Evolutionary conservation across 192 early-diverging fungal species (phyloP), one percentile per base, ranked within the genome.

Genomic region (Coemansia sp.): DNA sequence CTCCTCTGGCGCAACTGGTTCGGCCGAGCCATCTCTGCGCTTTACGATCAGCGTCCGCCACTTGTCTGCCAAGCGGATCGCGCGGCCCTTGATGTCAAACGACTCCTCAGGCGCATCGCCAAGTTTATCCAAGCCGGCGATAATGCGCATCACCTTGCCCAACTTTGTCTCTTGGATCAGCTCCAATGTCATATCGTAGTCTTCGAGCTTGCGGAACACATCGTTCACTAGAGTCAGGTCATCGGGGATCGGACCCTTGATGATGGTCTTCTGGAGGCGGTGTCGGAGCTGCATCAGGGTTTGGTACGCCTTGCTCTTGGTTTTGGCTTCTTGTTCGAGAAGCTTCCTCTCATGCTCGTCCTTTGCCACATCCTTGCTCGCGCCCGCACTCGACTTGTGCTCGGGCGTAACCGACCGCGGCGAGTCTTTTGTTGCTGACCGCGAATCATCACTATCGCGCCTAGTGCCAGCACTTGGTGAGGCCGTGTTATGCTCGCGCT

Each of bases 141-240:
- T 79, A 45, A 78, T 73, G 53, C 75, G 74, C 82, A 84, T 79
- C 10, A 84, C 73, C 54, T 84, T 84, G 37, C 73, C 73, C n/a
- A 84, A 54, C 70, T 84, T 84, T 15, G 82, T 84, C 35, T 73
- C 73, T 62, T 76, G 69, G 37, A 84, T 75, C 64, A 79, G 62
- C 63, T 74, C 82, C 64, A 76, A 59, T 4, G 70, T 79, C 73
- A 84, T 78, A 27, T 78, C 72, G n/a, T n/a, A n/a, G n/a, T n/a
- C 73, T 42, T 79, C 82, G 15, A 84, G 72, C 65, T 76, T 73
- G 17, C 70, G 70, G 57, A 84, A 70, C 51, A 76, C 71, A 19
- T 78, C 82, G 40, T 74, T 36, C 12, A 79, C 71, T 19, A 60
- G 71, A 10, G 70, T 38, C 40, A 84, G 56, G 35, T 84, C 76